Evolutionary conservation across 768 basidiomycete species (phyloP).

Genomic region (Sutorius australiensis): DNA sequence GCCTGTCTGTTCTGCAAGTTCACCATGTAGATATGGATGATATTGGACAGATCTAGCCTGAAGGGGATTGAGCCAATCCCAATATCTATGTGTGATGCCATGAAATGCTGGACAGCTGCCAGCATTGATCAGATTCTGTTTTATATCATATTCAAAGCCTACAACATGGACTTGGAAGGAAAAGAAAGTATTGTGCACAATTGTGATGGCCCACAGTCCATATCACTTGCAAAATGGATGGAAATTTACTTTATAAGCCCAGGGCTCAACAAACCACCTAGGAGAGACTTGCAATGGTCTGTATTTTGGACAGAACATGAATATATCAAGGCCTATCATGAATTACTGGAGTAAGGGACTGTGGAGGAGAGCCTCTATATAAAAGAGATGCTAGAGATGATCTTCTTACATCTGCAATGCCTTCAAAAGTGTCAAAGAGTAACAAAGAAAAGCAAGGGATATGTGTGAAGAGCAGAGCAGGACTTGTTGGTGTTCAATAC

Average conservation of each 20-base stretch:
- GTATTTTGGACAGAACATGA: not conserved
- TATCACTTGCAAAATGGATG: not conserved
- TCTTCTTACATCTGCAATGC: not conserved
- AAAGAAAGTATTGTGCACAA: not conserved
- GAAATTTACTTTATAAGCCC: not conserved
- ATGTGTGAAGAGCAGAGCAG: not conserved
- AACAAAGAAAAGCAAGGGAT: not conserved
- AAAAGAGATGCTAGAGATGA: no score
- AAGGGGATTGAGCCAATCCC: not conserved
- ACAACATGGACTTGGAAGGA: not conserved
- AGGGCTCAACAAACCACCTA: not conserved
- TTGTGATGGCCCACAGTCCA: not conserved
- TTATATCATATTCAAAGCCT: not conserved
- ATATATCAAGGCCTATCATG: not conserved
- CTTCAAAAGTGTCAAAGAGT: not conserved
- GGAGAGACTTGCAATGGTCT: not conserved
- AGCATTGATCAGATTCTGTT: not conserved
- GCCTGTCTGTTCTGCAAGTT: not conserved
- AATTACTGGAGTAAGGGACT: not conserved
- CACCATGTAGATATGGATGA: not conserved
- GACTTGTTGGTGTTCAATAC: not conserved
- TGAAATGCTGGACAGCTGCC: not conserved
- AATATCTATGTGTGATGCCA: not conserved
- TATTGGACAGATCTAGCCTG: not conserved
- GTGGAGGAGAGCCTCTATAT: no score